These are phyloP conservation scores for Saccharomycopsis amapae DNA, from an alignment of 805 yeast species.

Conservation along the genomic window DNA sequence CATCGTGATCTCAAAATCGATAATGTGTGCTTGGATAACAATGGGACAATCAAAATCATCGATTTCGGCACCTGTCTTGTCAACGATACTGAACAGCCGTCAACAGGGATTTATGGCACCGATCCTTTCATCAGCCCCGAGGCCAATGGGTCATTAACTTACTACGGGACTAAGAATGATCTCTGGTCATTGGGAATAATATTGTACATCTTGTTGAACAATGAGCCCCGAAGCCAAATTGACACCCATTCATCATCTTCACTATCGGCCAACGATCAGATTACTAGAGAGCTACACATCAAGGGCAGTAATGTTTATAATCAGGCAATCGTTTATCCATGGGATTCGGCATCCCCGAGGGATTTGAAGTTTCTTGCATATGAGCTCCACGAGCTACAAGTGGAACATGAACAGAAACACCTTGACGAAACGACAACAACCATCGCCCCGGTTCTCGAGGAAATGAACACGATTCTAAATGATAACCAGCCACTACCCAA, in stretches of 20 bases:
- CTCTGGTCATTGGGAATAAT: conserved; percentile 21
- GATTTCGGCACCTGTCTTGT: conserved; percentile 70
- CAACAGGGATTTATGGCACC: conserved; percentile 19
- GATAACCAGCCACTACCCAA: too few relatives aligned
- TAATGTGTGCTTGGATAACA: conserved; percentile 61
- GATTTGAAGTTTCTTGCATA: conserved; percentile 15
- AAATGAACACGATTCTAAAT: too few relatives aligned
- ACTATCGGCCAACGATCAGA: background rate
- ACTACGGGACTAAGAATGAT: conserved; percentile 17
- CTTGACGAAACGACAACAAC: too few relatives aligned
- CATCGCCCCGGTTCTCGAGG: background rate
- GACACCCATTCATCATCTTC: background rate
- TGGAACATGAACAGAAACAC: conserved; percentile 4
- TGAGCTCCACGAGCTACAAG: conserved; percentile 9
- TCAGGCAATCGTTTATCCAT: conserved; percentile 15
- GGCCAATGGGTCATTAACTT: conserved; percentile 6
- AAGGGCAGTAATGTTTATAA: conserved; percentile 11
- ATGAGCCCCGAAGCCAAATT: background rate
- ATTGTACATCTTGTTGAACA: conserved; percentile 13
- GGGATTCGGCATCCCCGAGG: conserved; percentile 7
- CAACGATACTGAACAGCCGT: background rate
- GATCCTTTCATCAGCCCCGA: conserved; percentile 22
- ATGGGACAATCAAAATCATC: conserved; percentile 60
- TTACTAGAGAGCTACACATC: background rate
- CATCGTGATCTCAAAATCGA: conserved; percentile 92